phyloP scores from a whole-genome alignment of 2,329 filamentous ascomycete genomes.

The Verticillium tricorpus region DNA sequence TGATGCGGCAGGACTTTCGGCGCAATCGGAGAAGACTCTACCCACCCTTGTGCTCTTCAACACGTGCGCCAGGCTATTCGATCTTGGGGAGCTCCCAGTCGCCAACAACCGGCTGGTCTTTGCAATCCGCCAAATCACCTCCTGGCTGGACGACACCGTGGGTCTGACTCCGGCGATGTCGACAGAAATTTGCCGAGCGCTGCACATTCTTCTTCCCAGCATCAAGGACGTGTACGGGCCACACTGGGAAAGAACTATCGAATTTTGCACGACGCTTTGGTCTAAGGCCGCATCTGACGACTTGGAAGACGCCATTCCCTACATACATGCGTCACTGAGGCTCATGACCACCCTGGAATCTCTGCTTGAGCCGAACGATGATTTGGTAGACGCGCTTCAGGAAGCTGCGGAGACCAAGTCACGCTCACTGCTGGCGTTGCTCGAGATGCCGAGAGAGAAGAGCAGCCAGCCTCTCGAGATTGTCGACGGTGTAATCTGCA shows the following conservation, averaged over 20 bases:
- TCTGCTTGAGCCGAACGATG: conserved; percentile 75
- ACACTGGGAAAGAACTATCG: conserved; percentile 70
- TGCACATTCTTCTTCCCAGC: conserved; percentile 62
- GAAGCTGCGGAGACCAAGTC: conserved; percentile 54
- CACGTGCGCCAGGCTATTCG: conserved; percentile 46
- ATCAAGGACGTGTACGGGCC: conserved; percentile 82
- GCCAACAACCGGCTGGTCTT: conserved; percentile 72
- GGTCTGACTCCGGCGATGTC: conserved; percentile 38
- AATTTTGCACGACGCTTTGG: conserved; percentile 57
- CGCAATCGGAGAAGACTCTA: conserved; percentile 38
- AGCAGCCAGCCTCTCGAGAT: conserved; percentile 65
- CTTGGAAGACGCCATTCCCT: conserved; percentile 49
- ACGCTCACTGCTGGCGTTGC: conserved; percentile 55
- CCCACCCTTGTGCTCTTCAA: conserved; percentile 50
- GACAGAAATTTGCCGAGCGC: conserved; percentile 48
- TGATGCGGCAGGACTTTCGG: conserved; percentile 48
- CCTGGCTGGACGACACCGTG: conserved; percentile 58
- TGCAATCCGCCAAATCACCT: conserved; percentile 71
- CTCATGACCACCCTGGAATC: conserved; percentile 60
- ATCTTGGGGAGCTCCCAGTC: conserved; percentile 47
- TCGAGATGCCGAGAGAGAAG: conserved; percentile 46
- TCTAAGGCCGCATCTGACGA: conserved; percentile 35
- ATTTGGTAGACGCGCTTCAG: conserved; percentile 70
- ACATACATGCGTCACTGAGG: conserved; percentile 68
- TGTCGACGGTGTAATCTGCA: conserved; percentile 68